A percentile compares a stretch with the other conserved stretches of the same genome.
phyloP scores from a whole-genome alignment of 2,329 filamentous ascomycete species.

The Trichoderma sp. region DNA sequence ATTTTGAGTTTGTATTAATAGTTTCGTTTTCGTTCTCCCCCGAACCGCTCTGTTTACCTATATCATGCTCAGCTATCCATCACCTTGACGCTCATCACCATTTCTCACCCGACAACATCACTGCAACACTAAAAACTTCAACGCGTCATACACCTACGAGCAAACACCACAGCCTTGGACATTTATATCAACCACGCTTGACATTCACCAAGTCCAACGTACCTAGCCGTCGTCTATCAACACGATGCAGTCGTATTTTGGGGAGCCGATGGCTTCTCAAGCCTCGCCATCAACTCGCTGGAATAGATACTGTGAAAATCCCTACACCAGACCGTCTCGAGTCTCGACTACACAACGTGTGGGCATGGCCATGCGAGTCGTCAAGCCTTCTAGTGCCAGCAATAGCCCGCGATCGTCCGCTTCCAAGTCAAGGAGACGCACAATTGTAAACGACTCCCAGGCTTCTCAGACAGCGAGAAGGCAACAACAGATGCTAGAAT shows the following conservation, averaged over 20 bases:
- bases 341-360: slow-evolving; percentile 49
- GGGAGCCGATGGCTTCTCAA: slow-evolving; percentile 26
- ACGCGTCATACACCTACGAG: background rate
- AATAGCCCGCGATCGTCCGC: slow-evolving; percentile 62
- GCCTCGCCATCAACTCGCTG: slow-evolving; percentile 27
- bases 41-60: slow-evolving; percentile 4
- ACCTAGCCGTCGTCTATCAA: slow-evolving; percentile 18
- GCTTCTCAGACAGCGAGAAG: slow-evolving; percentile 36
- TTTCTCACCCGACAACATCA: background rate
- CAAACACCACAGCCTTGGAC: background rate
- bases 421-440: slow-evolving; percentile 52
- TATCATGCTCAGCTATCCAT: slow-evolving; percentile 2
- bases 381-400: slow-evolving; percentile 64
- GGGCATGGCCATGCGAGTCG: slow-evolving; percentile 54
- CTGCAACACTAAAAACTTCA: background rate
- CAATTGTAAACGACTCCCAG: slow-evolving; percentile 50
- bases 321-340: slow-evolving; percentile 47
- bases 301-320: slow-evolving; percentile 48
- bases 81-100: background rate
- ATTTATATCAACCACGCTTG: background rate
- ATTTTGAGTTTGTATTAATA: slow-evolving; percentile 10
- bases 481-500: slow-evolving; percentile 46
- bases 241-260: slow-evolving; percentile 34
- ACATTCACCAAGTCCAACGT: background rate
- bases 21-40: slow-evolving; percentile 14